These are phyloP conservation scores for Aphanomyces astaci DNA, from an alignment of 352 stramenopile genomes.

Conservation along the genomic window DNA sequence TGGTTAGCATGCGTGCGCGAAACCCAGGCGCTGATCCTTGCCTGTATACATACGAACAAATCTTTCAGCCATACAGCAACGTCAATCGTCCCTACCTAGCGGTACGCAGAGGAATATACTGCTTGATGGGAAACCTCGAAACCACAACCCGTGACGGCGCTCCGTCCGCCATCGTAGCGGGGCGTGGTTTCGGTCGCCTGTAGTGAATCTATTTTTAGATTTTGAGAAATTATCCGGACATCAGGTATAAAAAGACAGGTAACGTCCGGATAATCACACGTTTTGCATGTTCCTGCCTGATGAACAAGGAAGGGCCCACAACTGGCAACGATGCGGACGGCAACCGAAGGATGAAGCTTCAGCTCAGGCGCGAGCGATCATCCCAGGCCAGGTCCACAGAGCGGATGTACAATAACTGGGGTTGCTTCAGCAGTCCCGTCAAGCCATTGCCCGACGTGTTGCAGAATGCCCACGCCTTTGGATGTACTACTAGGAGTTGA, in stretches of 20 bases:
- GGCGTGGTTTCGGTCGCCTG: neutral
- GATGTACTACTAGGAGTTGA: neutral
- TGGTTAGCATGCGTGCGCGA: neutral
- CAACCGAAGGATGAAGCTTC: neutral
- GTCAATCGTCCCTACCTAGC: neutral
- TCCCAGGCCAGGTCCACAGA: neutral
- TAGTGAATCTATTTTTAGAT: slow-evolving; percentile 4
- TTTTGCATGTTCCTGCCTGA: too few relatives aligned
- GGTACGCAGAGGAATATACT: neutral
- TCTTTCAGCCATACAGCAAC: neutral
- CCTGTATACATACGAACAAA: neutral
- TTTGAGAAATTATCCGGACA: neutral
- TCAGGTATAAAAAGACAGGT: too few relatives aligned
- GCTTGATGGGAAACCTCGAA: neutral
- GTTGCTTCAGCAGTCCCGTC: slow-evolving; percentile 17
- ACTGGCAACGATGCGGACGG: neutral
- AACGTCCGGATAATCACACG: neutral
- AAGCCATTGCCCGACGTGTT: neutral
- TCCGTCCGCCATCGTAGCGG: neutral
- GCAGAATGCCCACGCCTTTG: neutral
- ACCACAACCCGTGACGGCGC: neutral
- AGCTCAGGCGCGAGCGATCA: neutral
- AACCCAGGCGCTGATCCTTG: neutral
- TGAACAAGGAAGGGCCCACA: neutral
- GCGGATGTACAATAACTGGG: slow-evolving; percentile 21